Conservation (phyloP, 1,284 basidiomycete genomes). For the Schizophyllum commune region DNA sequence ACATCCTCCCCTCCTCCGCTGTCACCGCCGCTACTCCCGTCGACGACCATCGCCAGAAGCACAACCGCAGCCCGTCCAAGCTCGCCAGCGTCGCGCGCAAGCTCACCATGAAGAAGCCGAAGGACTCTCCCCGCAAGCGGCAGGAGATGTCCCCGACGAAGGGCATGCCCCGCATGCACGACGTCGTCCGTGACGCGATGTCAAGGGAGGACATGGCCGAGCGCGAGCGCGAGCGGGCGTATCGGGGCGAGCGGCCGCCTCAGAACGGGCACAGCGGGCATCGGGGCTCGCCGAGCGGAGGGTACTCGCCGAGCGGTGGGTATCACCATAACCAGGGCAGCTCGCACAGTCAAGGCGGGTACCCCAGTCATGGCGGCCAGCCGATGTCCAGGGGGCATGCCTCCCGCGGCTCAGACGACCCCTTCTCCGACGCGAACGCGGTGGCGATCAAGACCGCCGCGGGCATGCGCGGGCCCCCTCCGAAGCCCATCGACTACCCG, state of each 20-base stretch:
- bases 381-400: background rate
- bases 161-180: background rate
- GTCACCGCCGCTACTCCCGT: background rate
- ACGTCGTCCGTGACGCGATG: background rate
- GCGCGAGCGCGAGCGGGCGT: background rate
- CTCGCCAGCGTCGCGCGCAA: background rate
- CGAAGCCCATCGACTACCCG: background rate
- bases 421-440: conserved; percentile 49
- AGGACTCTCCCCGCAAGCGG: background rate
- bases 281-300: no score
- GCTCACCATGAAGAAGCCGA: background rate
- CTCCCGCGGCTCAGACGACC: conserved; percentile 34
- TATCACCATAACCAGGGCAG: no score
- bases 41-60: background rate
- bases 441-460: conserved; percentile 15
- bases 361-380: conserved; percentile 6
- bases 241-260: conserved; percentile 10
- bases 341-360: no score
- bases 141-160: no score
- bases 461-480: background rate
- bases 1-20: background rate
- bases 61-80: background rate
- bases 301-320: no score
- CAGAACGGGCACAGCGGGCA: no score
- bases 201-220: no score